Evolutionary conservation across 768 basidiomycete genomes (phyloP), one percentile per base, ranked within the genome.

Genomic region (Amanita pallidorosea): DNA sequence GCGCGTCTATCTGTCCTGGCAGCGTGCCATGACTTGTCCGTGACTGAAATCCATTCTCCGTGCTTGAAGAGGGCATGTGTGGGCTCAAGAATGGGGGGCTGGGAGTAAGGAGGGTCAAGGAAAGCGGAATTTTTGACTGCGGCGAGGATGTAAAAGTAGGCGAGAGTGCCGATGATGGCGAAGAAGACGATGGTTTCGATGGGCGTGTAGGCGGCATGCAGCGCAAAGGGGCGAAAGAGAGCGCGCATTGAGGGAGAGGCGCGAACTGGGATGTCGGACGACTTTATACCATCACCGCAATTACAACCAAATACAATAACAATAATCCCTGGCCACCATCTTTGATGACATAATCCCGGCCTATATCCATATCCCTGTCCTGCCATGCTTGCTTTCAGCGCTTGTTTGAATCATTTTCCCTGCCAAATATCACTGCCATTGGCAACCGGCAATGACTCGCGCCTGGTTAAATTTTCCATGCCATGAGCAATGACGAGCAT

Each of bases 161-260:
- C 87, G 47, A 98, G 77, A 1, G 96, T 98, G 18, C 88, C 86
- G 53, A 94, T 65, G 60, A 93, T 80, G 65, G 83, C 89, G 71
- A 90, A 86, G 64, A 82, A 80, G 51, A 96, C 92, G 56, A 96
- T 91, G 7, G 87, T 86, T 61, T 97, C 94, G 55, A 90, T 88
- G 45, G 88, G 88, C 4, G 73, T 81, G 63, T 80, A 80, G 13
- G 83, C 84, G 1, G 85, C 81, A 55, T 84, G 82, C 12, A 75
- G 75, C 4, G 85, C 85, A 56, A 89, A 71, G 1, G 85, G 83
- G 38, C 82, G 71, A 35, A 85, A 69, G 25, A 85, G 57, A 9
- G 80, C 75, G 52, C 83, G 74, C 77, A 87, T 31, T 2, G 27
- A 7, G 7, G 6, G 31, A 12, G 4, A 12, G 31, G 48, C n/a